Percentiles rank a stretch among this genome's conserved stretches.
These are phyloP conservation scores for Uromyces viciae-fabae DNA, from an alignment of 1,284 basidiomycete species.

Conservation along the genomic window DNA sequence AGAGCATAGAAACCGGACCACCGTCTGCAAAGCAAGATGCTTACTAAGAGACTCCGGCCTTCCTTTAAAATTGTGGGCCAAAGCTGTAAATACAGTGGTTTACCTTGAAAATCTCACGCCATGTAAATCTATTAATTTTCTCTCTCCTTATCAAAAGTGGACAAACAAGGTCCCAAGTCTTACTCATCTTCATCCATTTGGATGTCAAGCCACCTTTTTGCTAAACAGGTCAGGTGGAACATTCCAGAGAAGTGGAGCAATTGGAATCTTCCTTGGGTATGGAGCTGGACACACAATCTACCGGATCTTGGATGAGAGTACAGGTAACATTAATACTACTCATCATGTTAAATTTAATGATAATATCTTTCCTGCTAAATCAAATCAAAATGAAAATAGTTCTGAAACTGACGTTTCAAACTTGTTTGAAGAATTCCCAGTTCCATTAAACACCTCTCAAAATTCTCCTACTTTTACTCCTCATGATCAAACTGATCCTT, in stretches of 20 bases:
- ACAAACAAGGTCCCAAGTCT: background rate
- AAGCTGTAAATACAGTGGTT: constrained; percentile 1
- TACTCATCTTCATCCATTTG: background rate
- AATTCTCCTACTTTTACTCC: background rate
- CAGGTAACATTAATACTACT: background rate
- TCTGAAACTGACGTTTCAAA: too few species aligned
- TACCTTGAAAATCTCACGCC: constrained; percentile 6
- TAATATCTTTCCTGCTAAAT: background rate
- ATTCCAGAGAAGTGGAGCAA: background rate
- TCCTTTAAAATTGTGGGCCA: background rate
- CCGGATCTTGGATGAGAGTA: background rate
- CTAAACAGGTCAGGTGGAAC: background rate
- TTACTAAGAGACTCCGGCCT: background rate
- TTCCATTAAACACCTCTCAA: too few species aligned
- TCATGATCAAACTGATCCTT: background rate
- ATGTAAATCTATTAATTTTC: background rate
- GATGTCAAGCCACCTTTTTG: background rate
- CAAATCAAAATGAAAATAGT: too few species aligned
- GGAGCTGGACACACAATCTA: background rate
- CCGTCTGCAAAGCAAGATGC: background rate
- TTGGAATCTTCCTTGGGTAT: background rate
- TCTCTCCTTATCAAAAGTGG: background rate
- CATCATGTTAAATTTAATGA: constrained; percentile 5
- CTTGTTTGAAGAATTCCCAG: too few species aligned
- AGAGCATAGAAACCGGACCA: constrained; percentile 2